These are phyloP conservation scores for Endocarpon pusillum DNA, from an alignment of 495 filamentous ascomycete genomes.

Conservation along the genomic window DNA sequence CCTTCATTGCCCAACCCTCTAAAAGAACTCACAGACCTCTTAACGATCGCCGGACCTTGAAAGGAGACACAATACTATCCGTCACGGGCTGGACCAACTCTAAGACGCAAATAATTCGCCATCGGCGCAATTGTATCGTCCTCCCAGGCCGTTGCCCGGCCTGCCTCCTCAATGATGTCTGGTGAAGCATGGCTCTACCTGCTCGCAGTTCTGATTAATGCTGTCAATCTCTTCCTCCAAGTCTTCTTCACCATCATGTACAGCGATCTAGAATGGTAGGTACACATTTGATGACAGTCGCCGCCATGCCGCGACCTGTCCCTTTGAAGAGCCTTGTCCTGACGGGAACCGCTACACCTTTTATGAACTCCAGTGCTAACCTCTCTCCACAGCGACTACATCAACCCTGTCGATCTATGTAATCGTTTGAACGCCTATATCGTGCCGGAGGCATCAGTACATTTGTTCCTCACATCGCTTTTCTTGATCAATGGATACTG, in stretches of 20 bases:
- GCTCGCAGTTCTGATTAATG: slow-evolving; percentile 96
- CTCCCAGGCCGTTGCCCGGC: too few species aligned
- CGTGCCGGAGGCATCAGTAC: slow-evolving; percentile 93
- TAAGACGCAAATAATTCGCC: too few species aligned
- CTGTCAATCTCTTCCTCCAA: slow-evolving; percentile 98
- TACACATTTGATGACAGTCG: slow-evolving; percentile 6
- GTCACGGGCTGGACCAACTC: too few species aligned
- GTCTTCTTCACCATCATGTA: slow-evolving; percentile 99
- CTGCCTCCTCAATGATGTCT: slow-evolving; percentile 54
- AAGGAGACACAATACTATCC: too few species aligned
- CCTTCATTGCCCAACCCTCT: too few species aligned
- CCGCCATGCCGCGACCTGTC: too few species aligned
- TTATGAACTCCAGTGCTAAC: slow-evolving; percentile 10
- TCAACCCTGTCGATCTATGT: slow-evolving; percentile 99
- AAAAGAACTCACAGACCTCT: too few species aligned
- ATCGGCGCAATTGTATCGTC: too few species aligned
- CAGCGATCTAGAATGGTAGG: slow-evolving; percentile 92
- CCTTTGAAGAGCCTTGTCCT: too few species aligned
- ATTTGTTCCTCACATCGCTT: slow-evolving; percentile 81
- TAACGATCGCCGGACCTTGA: too few species aligned
- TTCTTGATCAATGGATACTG: slow-evolving; percentile 99
- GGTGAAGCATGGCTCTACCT: slow-evolving; percentile 99
- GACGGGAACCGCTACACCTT: too few species aligned
- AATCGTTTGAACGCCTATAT: slow-evolving; percentile 99
- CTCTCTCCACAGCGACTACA: slow-evolving; percentile 67